A percentile compares a stretch with the other conserved stretches of the same genome.
phyloP scores from a whole-genome alignment of 495 filamentous ascomycete species.

The Penicillium paxilli region DNA sequence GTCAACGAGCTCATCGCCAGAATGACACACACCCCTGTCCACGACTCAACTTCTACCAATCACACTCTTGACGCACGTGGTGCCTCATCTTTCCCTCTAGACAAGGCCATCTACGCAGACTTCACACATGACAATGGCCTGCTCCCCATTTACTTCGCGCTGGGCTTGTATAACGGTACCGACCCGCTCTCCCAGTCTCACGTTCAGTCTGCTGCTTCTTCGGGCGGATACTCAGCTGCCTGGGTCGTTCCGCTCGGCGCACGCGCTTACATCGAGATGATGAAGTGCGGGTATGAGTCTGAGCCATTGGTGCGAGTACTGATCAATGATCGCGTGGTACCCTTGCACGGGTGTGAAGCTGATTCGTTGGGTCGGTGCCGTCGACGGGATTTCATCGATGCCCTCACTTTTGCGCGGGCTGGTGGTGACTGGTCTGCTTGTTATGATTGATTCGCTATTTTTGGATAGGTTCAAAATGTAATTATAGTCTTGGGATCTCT shows the following conservation, averaged over 20 bases:
- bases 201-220: constrained; percentile 39
- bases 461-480: no score
- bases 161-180: constrained; percentile 71
- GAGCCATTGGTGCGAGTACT: constrained; percentile 71
- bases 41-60: constrained; percentile 71
- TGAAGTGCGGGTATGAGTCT: constrained; percentile 56
- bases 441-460: constrained; percentile 35
- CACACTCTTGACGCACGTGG: constrained; percentile 62
- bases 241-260: constrained; percentile 82
- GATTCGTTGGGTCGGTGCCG: constrained; percentile 69
- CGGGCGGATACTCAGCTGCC: constrained; percentile 62
- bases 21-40: constrained; percentile 64
- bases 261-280: constrained; percentile 80
- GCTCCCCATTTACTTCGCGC: constrained; percentile 66
- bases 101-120: constrained; percentile 69
- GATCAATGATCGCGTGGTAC: constrained; percentile 79
- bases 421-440: constrained; percentile 75
- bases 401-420: constrained; percentile 65
- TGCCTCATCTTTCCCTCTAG: constrained; percentile 65
- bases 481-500: no score
- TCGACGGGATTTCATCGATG: constrained; percentile 64
- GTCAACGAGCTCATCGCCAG: constrained; percentile 84
- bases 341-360: constrained; percentile 62
- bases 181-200: constrained; percentile 46
- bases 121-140: constrained; percentile 90